Evolutionary conservation across 176 grass and related monocot genomes (phyloP).

Genomic region (Ensete ventricosum): DNA sequence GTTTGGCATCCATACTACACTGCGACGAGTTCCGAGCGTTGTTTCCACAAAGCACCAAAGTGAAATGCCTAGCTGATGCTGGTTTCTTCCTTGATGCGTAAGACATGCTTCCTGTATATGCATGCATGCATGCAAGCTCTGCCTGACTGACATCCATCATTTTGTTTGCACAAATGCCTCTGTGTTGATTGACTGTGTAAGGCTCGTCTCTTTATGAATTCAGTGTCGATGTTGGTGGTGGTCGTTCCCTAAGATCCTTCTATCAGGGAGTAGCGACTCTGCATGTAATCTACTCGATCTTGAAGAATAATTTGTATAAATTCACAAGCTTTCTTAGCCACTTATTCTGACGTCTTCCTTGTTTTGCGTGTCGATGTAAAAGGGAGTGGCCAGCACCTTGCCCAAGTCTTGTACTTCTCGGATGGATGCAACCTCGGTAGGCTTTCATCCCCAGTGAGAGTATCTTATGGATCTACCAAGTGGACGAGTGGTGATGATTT

Average conservation of each 20-base stretch:
- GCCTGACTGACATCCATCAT: not conserved
- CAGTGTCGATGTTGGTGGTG: constrained; percentile 55
- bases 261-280: constrained; percentile 47
- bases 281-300: constrained; percentile 14
- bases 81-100: constrained; percentile 88
- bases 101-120: not conserved
- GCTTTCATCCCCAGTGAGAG: not conserved
- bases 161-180: no score
- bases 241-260: constrained; percentile 45
- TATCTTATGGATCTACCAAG: not conserved
- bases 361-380: not conserved
- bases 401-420: constrained; percentile 41
- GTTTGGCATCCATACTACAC: constrained; percentile 56
- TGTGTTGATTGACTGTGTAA: no score
- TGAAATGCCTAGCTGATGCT: constrained; percentile 85
- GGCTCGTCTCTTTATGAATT: not conserved
- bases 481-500: not conserved
- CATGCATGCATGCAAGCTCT: not conserved
- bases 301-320: not conserved
- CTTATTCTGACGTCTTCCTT: not conserved
- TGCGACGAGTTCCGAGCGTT: constrained; percentile 65
- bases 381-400: constrained; percentile 43
- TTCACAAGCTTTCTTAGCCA: not conserved
- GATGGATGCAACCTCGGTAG: constrained; percentile 56
- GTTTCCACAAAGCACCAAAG: constrained; percentile 31